A percentile compares a stretch with the other conserved stretches of the same genome.
These are phyloP conservation scores for Nakazawaea ishiwadae DNA, from an alignment of 805 yeast genomes.

Conservation along the genomic window DNA sequence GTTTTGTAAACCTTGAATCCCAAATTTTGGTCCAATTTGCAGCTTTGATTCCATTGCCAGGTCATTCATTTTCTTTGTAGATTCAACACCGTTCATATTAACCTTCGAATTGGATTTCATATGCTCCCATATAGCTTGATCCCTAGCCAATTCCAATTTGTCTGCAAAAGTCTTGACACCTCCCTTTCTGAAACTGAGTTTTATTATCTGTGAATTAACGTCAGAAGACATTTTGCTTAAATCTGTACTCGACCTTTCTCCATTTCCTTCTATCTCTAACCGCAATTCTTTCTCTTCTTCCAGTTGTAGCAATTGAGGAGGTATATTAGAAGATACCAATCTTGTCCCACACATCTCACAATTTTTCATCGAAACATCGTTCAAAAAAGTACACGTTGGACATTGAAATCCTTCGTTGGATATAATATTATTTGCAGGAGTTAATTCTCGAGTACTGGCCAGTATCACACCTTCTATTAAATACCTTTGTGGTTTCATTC, in stretches of 20 bases:
- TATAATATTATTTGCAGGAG: constrained; percentile 6
- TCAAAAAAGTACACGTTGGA: constrained; percentile 57
- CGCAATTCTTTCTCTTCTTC: neutral
- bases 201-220: constrained; percentile 35
- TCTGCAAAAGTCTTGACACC: constrained; percentile 56
- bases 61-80: too few relatives aligned
- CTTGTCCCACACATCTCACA: constrained; percentile 88
- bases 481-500: constrained; percentile 41
- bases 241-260: constrained; percentile 10
- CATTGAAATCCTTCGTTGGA: constrained; percentile 35
- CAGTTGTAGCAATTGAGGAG: constrained; percentile 10
- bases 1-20: constrained; percentile 68
- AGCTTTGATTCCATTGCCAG: constrained; percentile 29
- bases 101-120: constrained; percentile 18
- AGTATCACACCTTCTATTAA: constrained; percentile 23
- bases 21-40: constrained; percentile 31
- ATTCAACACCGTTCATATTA: constrained; percentile 32
- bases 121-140: constrained; percentile 44
- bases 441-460: constrained; percentile 7
- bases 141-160: constrained; percentile 40
- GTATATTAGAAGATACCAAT: constrained; percentile 26
- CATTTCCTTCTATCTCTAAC: constrained; percentile 12
- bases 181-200: constrained; percentile 70
- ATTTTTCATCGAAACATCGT: constrained; percentile 69
- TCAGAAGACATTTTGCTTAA: neutral